Base-by-base conservation (phyloP, 257 asterid species). In the Echium plantagineum region DNA sequence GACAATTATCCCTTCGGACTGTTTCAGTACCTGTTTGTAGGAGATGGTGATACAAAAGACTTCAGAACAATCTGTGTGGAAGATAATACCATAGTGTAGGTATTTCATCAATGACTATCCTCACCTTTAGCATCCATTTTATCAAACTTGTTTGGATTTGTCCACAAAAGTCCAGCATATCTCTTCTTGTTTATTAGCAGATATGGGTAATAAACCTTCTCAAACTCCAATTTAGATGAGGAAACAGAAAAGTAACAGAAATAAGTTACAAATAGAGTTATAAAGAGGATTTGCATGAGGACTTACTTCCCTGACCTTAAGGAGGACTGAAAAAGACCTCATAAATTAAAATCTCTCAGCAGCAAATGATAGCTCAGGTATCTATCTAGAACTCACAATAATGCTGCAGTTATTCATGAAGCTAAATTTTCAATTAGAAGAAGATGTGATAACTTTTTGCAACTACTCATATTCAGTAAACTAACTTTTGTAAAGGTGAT, bases 81-180 rank as follows among this genome's bases (percentile, higher is more conserved):
- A 32, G 6, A 8, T 26, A 21, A 12, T 51, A 62, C 21, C 31
- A 1, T 24, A 57, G 15, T 53, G 57, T 18, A 49, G 26, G 16
- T 21, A 20, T 7, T 7, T 31, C 8, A 10, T 52, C 30, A 32
- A 69, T 22, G 30, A 61, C 54, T 56, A 38, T 32, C 48, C 75
- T 74, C 80, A 93, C 98, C 98, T 84, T 93, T 93, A 18, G 94
- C 81, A 71, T 93, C 97, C 97, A 93, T 93, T 79, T 86, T 93
- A 82, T 93, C 98, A 67, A 78, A 85, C 74, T 89, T 93, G 70
- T 79, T 74, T 52, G 94, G 95, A 77, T 82, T 93, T 71, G 98
- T 88, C 98, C 98, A 93, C 69, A 82, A 74, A 71, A 93, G 97
- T 62, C 98, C 98, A 72, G 98, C 98, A 73, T 93, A 93, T 71